These are phyloP conservation scores for Diutina pseudorugosa DNA, from an alignment of 1,139 yeast species.

Conservation along the genomic window DNA sequence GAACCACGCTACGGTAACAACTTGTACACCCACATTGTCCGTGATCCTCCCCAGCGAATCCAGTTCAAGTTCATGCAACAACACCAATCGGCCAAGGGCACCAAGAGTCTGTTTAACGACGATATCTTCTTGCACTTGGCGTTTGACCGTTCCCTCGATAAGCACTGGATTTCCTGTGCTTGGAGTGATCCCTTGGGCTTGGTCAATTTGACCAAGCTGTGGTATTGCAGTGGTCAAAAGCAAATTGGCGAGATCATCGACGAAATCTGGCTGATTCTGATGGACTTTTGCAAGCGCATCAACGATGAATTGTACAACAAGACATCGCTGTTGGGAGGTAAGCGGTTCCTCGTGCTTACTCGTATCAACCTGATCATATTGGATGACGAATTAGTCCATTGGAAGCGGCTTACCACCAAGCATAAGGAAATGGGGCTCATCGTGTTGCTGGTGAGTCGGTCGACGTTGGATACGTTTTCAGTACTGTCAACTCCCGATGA, in stretches of 20 bases:
- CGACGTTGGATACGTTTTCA: background rate
- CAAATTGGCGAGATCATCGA: slow-evolving; percentile 21
- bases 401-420: slow-evolving; percentile 56
- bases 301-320: slow-evolving; percentile 22
- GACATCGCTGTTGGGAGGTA: slow-evolving; percentile 31
- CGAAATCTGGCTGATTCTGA: slow-evolving; percentile 29
- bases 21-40: slow-evolving; percentile 31
- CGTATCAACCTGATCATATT: slow-evolving; percentile 62
- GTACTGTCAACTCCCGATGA: background rate
- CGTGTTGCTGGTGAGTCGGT: slow-evolving; percentile 26
- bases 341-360: slow-evolving; percentile 53
- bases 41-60: slow-evolving; percentile 33
- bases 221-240: slow-evolving; percentile 31
- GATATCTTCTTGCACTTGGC: slow-evolving; percentile 79
- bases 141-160: slow-evolving; percentile 71
- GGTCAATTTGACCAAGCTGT: slow-evolving; percentile 50
- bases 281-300: slow-evolving; percentile 23
- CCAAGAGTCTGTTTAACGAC: slow-evolving; percentile 25
- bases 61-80: slow-evolving; percentile 38
- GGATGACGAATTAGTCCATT: slow-evolving; percentile 66
- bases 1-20: slow-evolving; percentile 7
- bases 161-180: slow-evolving; percentile 75
- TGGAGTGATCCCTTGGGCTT: slow-evolving; percentile 84
- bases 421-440: slow-evolving; percentile 54
- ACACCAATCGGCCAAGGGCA: slow-evolving; percentile 11